Evolutionary conservation across 2,329 filamentous ascomycete species (phyloP).

Genomic region (Botrytis tulipae): DNA sequence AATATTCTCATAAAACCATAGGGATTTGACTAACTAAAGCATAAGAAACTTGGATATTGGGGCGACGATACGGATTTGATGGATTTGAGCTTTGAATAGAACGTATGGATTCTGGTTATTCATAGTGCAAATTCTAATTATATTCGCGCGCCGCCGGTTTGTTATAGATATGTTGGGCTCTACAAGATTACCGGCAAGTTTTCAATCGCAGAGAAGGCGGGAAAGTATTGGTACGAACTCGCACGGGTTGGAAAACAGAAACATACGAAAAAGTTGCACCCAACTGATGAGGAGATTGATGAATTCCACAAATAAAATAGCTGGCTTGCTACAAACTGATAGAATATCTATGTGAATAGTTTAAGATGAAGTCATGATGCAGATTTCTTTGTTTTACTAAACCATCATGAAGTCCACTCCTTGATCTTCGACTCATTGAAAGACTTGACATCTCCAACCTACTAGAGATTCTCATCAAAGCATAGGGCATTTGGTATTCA

Average conservation of each 20-base stretch:
- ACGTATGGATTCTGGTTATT: conserved; percentile 50
- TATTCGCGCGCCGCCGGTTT: conserved; percentile 46
- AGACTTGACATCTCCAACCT: background rate
- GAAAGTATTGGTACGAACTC: background rate
- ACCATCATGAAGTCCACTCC: background rate
- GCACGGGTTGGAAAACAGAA: background rate
- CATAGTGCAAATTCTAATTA: conserved; percentile 43
- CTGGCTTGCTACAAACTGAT: background rate
- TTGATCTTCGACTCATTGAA: background rate
- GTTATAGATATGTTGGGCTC: conserved; percentile 57
- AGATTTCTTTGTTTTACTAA: background rate
- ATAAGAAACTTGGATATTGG: conserved; percentile 48
- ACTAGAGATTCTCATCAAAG: no score
- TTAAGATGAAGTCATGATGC: background rate
- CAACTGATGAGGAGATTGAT: background rate
- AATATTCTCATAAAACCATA: background rate
- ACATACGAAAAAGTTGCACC: background rate
- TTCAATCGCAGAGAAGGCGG: background rate
- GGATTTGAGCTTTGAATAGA: conserved; percentile 38
- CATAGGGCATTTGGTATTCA: no score
- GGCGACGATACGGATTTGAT: conserved; percentile 50
- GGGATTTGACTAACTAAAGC: background rate
- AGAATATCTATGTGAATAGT: background rate
- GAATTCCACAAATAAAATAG: background rate
- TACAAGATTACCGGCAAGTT: conserved; percentile 45